Conservation (phyloP, 257 asterid genomes). For the Marsdenia floribunda region DNA sequence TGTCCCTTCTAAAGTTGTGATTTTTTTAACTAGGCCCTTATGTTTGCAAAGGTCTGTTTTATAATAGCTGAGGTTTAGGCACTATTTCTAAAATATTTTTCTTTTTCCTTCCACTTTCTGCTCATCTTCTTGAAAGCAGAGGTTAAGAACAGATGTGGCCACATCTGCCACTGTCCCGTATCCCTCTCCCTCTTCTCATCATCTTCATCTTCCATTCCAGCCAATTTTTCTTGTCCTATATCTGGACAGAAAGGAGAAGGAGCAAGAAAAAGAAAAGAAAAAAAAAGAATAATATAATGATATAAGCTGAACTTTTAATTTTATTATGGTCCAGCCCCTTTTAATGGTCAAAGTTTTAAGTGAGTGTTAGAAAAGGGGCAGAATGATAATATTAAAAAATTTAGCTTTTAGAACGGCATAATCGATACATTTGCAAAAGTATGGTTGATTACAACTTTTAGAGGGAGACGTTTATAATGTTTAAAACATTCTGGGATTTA, state of each 20-base stretch:
- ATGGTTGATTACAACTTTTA: background rate
- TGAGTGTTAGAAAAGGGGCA: background rate
- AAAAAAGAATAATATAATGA: too few relatives aligned
- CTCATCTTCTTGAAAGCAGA: too few relatives aligned
- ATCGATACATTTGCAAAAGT: background rate
- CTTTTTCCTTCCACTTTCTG: too few relatives aligned
- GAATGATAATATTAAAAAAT: background rate
- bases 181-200: background rate
- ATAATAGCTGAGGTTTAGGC: too few relatives aligned
- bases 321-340: background rate
- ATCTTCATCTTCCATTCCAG: too few relatives aligned
- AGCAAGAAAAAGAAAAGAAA: too few relatives aligned
- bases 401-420: background rate
- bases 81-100: too few relatives aligned
- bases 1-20: background rate
- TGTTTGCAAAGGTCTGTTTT: background rate
- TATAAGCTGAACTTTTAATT: too few relatives aligned
- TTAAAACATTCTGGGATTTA: constrained; percentile 7
- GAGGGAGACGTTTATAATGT: background rate
- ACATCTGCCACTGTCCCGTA: background rate
- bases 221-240: background rate
- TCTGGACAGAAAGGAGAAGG: background rate
- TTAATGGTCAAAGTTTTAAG: background rate
- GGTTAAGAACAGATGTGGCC: background rate
- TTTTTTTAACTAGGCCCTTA: background rate